Evolutionary conservation across 2,329 filamentous ascomycete species (phyloP).

Genomic region (Chrysoporthe cubensis): DNA sequence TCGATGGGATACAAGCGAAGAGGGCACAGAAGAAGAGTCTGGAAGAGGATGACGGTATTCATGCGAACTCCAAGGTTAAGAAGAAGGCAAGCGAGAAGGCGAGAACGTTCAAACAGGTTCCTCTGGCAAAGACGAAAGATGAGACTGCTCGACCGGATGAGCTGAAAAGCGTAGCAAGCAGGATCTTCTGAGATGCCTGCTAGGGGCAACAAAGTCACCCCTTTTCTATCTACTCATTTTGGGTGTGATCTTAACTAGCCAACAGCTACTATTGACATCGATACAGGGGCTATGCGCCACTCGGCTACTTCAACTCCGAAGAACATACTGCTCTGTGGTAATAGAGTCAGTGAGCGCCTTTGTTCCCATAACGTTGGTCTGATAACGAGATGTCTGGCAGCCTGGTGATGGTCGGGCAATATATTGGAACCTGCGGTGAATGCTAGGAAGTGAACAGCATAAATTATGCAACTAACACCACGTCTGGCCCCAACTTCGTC

Average conservation of each 20-base stretch:
- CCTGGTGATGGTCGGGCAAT: not conserved
- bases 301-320: not conserved
- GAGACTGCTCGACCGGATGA: constrained; percentile 54
- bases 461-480: not conserved
- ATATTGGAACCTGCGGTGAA: not conserved
- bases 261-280: not conserved
- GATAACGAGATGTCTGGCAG: not conserved
- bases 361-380: not conserved
- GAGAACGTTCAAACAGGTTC: constrained; percentile 69
- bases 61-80: not conserved
- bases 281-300: not conserved
- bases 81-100: constrained; percentile 37
- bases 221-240: not conserved
- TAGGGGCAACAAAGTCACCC: not conserved
- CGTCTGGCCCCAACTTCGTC: not conserved
- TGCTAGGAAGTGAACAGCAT: not conserved
- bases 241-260: constrained; percentile 1
- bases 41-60: constrained; percentile 41
- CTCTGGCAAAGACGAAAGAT: constrained; percentile 55
- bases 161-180: constrained; percentile 64
- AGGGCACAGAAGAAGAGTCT: constrained; percentile 50
- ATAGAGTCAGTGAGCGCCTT: not conserved
- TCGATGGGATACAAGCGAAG: constrained; percentile 72
- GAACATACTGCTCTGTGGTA: constrained; percentile 4
- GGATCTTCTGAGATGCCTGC: constrained; percentile 58